These are phyloP conservation scores for Irpex rosettiformis DNA, from an alignment of 1,284 basidiomycete genomes.

Conservation along the genomic window DNA sequence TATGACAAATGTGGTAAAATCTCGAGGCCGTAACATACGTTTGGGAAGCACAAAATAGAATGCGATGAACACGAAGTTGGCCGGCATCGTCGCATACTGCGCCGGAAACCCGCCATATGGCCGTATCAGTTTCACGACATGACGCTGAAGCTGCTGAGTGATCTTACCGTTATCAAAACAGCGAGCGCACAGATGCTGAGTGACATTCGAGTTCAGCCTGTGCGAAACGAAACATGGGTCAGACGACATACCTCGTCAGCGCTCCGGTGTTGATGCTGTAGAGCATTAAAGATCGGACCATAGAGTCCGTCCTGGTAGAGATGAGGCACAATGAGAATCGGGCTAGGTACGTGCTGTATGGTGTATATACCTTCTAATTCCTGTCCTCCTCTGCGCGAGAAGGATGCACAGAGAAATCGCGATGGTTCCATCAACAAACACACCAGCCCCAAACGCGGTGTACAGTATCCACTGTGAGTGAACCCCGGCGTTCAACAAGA, in stretches of 20 bases:
- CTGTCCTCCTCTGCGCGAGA: slow-evolving; percentile 12
- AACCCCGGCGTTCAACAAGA: too few relatives aligned
- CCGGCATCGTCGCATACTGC: slow-evolving; percentile 35
- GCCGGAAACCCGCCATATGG: background rate
- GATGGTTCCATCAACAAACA: slow-evolving; percentile 14
- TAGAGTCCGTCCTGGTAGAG: slow-evolving; percentile 18
- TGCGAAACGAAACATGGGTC: slow-evolving; percentile 5
- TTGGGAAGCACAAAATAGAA: slow-evolving; percentile 37
- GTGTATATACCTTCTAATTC: slow-evolving; percentile 12
- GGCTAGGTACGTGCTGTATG: background rate
- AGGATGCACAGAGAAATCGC: slow-evolving; percentile 13
- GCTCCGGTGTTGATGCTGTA: slow-evolving; percentile 23
- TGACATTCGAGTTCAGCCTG: slow-evolving; percentile 3
- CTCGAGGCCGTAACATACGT: slow-evolving; percentile 21
- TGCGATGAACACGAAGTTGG: slow-evolving; percentile 35
- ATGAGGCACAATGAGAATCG: background rate
- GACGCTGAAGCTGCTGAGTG: background rate
- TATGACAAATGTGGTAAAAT: background rate
- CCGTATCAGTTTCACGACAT: background rate
- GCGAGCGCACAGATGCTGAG: slow-evolving; percentile 26
- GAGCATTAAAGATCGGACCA: slow-evolving; percentile 16
- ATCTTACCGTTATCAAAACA: slow-evolving; percentile 32
- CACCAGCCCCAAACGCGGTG: slow-evolving; percentile 13
- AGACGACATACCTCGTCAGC: slow-evolving; percentile 11
- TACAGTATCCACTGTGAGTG: slow-evolving; percentile 17